Evolutionary conservation across 805 yeast species (phyloP).

Genomic region (Monosporozyma servazzii): DNA sequence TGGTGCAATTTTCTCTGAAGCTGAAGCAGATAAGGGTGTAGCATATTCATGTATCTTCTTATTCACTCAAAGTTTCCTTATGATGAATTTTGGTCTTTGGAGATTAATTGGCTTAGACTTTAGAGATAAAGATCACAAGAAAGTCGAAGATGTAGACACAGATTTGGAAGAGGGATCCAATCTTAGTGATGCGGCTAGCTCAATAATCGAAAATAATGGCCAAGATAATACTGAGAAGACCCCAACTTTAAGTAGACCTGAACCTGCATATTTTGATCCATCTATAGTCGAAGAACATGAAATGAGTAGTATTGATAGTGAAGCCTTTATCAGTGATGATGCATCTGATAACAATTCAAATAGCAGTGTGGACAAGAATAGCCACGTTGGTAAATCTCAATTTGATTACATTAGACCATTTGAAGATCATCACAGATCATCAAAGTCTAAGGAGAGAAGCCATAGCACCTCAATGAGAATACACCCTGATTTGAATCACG

Average conservation of each 20-base stretch:
- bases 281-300: slow-evolving; percentile 1
- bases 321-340: not conserved
- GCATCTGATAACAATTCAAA: not conserved
- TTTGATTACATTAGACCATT: slow-evolving; percentile 3
- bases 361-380: not conserved
- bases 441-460: not conserved
- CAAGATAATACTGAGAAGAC: not conserved
- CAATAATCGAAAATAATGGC: not conserved
- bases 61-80: slow-evolving; percentile 53
- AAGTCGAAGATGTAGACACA: slow-evolving; percentile 7
- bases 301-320: slow-evolving; percentile 11
- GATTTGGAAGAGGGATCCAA: slow-evolving; percentile 1
- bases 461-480: not conserved
- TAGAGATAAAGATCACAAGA: slow-evolving; percentile 25
- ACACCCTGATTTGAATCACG: not conserved
- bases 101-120: slow-evolving; percentile 65
- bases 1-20: slow-evolving; percentile 44
- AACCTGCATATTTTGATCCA: not conserved
- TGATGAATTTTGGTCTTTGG: slow-evolving; percentile 72
- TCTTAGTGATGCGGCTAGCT: not conserved
- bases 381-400: not conserved
- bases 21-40: slow-evolving; percentile 58
- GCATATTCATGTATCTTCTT: slow-evolving; percentile 72
- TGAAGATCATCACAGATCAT: not conserved
- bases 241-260: not conserved